A percentile compares a stretch with the other conserved stretches of the same genome.
phyloP scores from a whole-genome alignment of 1,284 basidiomycete species.

The Phlebopus sp. region DNA sequence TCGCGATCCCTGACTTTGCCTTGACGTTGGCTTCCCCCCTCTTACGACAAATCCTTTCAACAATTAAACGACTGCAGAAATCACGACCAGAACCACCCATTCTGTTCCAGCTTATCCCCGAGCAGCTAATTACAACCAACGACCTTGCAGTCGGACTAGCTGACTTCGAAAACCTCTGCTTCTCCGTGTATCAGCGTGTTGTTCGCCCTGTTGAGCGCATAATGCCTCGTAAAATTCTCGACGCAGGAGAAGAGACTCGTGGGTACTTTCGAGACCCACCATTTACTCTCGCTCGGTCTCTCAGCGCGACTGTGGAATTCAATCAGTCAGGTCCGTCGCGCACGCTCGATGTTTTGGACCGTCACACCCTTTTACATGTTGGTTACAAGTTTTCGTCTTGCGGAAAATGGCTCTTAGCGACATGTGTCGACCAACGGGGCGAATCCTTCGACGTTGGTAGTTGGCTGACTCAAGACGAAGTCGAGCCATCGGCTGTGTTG shows the following conservation, averaged over 20 bases:
- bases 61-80: conserved; percentile 53
- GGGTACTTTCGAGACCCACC: conserved; percentile 61
- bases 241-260: conserved; percentile 39
- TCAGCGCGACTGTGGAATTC: conserved; percentile 44
- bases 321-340: conserved; percentile 42
- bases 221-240: conserved; percentile 52
- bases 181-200: conserved; percentile 69
- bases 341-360: conserved; percentile 65
- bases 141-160: conserved; percentile 11
- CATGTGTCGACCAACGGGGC: conserved; percentile 74
- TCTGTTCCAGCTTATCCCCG: conserved; percentile 69
- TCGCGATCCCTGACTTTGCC: conserved; percentile 56
- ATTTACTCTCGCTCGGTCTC: conserved; percentile 56
- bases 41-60: conserved; percentile 63
- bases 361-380: conserved; percentile 70
- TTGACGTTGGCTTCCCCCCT: conserved; percentile 57
- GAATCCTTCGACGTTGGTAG: conserved; percentile 66
- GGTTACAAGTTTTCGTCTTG: conserved; percentile 65
- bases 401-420: conserved; percentile 71
- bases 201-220: conserved; percentile 55
- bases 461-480: conserved; percentile 55
- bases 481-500: conserved; percentile 42
- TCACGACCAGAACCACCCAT: conserved; percentile 43
- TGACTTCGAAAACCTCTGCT: conserved; percentile 42
- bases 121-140: conserved; percentile 47